Evolutionary conservation across 2,329 filamentous ascomycete species (phyloP).

Genomic region (Zymoseptoria brevis): DNA sequence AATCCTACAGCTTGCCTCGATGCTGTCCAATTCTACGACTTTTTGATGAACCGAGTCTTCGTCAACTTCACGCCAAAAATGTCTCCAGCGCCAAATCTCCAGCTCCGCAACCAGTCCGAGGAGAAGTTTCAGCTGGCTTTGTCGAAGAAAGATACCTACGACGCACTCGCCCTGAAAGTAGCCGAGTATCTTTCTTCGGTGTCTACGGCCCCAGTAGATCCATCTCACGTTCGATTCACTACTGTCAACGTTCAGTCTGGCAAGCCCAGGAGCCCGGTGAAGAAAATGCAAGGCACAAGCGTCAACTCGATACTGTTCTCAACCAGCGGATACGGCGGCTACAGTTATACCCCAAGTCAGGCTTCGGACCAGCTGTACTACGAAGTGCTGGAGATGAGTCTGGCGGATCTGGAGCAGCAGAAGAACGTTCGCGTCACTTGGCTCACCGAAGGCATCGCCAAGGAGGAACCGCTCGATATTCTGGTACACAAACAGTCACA

Average conservation of each 20-base stretch:
- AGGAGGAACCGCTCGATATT: conserved; percentile 78
- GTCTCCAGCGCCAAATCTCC: conserved; percentile 31
- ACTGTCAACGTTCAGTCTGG: conserved; percentile 71
- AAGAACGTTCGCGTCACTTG: conserved; percentile 76
- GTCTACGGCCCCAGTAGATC: conserved; percentile 48
- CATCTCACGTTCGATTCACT: conserved; percentile 85
- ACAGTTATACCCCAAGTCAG: conserved; percentile 55
- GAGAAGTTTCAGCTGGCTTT: conserved; percentile 67
- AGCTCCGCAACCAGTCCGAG: conserved; percentile 40
- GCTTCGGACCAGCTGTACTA: conserved; percentile 70
- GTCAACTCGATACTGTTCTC: conserved; percentile 66
- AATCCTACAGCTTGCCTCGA: conserved; percentile 23
- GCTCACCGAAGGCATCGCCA: conserved; percentile 82
- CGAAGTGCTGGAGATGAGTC: conserved; percentile 87
- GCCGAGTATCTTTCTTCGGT: conserved; percentile 56
- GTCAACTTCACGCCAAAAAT: conserved; percentile 66
- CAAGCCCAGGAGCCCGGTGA: conserved; percentile 69
- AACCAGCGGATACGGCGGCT: conserved; percentile 59
- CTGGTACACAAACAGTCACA: conserved; percentile 81
- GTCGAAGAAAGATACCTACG: conserved; percentile 83
- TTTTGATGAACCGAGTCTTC: conserved; percentile 72
- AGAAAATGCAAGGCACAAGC: conserved; percentile 62
- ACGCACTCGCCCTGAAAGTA: conserved; percentile 75
- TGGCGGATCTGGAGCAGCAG: conserved; percentile 88
- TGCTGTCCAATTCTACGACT: conserved; percentile 67